These are phyloP conservation scores for Colletotrichum godetiae DNA, from an alignment of 2,329 filamentous ascomycete genomes.

Conservation along the genomic window DNA sequence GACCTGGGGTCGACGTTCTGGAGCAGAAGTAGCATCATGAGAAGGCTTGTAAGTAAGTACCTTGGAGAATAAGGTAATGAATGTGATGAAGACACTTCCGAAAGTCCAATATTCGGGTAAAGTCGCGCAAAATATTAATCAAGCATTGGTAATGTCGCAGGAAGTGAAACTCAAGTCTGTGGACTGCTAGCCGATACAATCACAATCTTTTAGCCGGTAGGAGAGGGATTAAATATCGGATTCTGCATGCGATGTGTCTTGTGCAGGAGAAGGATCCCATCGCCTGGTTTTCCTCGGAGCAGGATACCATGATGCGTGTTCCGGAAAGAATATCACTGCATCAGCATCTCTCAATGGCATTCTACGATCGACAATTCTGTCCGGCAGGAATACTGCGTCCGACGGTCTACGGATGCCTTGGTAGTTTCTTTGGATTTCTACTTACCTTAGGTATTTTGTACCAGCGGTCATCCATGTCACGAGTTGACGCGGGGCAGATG, in stretches of 20 bases:
- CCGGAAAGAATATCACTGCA: not conserved
- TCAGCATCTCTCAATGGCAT: not conserved
- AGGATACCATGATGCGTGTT: not conserved
- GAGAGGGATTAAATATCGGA: not conserved
- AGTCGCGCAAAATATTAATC: not conserved
- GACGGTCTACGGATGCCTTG: too few relatives aligned
- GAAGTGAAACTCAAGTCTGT: slow-evolving; percentile 3
- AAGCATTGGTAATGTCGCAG: not conserved
- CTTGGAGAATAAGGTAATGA: too few relatives aligned
- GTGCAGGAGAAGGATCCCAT: not conserved
- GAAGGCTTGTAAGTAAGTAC: too few relatives aligned
- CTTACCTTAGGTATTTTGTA: not conserved
- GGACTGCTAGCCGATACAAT: not conserved
- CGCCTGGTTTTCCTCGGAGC: not conserved
- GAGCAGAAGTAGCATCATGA: not conserved
- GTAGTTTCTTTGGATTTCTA: too few relatives aligned
- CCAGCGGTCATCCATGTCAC: slow-evolving; percentile 10
- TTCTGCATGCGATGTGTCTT: not conserved
- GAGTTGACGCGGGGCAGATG: slow-evolving; percentile 16
- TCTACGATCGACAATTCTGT: not conserved
- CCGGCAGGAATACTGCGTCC: not conserved
- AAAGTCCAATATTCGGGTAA: not conserved
- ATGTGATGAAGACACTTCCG: too few relatives aligned
- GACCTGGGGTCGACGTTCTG: not conserved
- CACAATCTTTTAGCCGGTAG: slow-evolving; percentile 4